Base-by-base conservation (phyloP, 352 stramenopile species). In the Phytopythium delawarense region DNA sequence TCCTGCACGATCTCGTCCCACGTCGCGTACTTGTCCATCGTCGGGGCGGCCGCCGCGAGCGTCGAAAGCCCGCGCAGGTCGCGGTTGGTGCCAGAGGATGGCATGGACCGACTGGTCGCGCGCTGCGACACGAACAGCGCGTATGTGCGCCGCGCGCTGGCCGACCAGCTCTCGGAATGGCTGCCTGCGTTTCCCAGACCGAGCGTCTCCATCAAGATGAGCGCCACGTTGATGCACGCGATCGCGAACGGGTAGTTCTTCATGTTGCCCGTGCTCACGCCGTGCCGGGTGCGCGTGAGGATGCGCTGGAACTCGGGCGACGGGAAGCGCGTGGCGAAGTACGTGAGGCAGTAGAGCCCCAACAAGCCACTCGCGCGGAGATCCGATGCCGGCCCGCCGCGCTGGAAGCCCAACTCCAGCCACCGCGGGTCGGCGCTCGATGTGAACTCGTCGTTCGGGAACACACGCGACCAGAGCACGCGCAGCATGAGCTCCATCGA, bases 181-280 rank as follows among this genome's bases (percentile, higher is more conserved):
- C 78, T 90, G 4, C 87, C 87, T 44, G 84, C 87, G 50, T 92
- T 81, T 8, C 87, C 87, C 55, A 94, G 79, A 2, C 87, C 87
- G 20, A 95, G 69, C 16, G 71, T 89, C 71, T 93, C 84, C 4
- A 75, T 88, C 61, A 95, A 69, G 56, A 91, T 75, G 7, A 78
- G 69, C 1, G 84, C 71, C 12, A 95, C 84, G 57, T 95, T 95
- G 69, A 95, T 95, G 63, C 87, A 93, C 15, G 79, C 87, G 54
- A 95, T 91, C 25, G 84, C 84, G n/a, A 95, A 68, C 23, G 87
- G 87, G 51, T 95, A 95, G 71, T 92, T 94, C 61, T 92, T 92
- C 80, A 95, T 88, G 72, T 95, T 91, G 42, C 84, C 87, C 71
- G 88, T 76, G 64, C 87, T 94, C 59, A 94, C 84, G 61, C 84